phyloP scores from a whole-genome alignment of 805 yeast species.

The Starmerella tilneyi region DNA sequence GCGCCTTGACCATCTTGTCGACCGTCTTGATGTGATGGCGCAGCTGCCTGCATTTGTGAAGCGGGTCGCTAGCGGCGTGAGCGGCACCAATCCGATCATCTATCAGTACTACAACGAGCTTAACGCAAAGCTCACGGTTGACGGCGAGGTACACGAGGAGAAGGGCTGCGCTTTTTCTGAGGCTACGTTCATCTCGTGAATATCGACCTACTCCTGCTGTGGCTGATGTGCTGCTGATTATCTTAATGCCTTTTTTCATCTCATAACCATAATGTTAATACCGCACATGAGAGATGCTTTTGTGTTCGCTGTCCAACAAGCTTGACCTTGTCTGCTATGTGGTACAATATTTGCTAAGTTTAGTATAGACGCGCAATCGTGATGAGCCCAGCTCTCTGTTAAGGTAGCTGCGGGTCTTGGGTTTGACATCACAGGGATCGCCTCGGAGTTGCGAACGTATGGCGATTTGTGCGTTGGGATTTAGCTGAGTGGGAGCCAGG shows the following conservation, averaged over 20 bases:
- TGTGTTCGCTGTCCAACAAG: too few species aligned
- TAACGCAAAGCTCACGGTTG: constrained; percentile 37
- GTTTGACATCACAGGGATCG: too few species aligned
- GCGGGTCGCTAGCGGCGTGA: constrained; percentile 84
- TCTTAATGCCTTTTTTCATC: not conserved
- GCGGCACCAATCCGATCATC: constrained; percentile 93
- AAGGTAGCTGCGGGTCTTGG: too few species aligned
- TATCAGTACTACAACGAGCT: constrained; percentile 75
- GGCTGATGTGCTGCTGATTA: not conserved
- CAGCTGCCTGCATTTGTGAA: constrained; percentile 92
- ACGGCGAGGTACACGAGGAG: constrained; percentile 39
- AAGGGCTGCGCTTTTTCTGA: constrained; percentile 63
- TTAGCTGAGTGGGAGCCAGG: too few species aligned
- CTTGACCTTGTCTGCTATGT: too few species aligned
- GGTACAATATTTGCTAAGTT: too few species aligned
- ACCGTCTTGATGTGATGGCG: constrained; percentile 94
- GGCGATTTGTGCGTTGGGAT: too few species aligned
- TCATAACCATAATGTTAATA: not conserved
- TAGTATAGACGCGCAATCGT: too few species aligned
- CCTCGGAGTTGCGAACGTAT: too few species aligned
- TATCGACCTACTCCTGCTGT: not conserved
- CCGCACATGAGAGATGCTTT: too few species aligned
- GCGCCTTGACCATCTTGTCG: constrained; percentile 51
- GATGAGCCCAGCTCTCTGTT: too few species aligned
- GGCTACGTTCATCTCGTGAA: constrained; percentile 58